These are phyloP conservation scores for Pezicula rhizophila DNA, from an alignment of 2,329 filamentous ascomycete genomes.

Conservation along the genomic window DNA sequence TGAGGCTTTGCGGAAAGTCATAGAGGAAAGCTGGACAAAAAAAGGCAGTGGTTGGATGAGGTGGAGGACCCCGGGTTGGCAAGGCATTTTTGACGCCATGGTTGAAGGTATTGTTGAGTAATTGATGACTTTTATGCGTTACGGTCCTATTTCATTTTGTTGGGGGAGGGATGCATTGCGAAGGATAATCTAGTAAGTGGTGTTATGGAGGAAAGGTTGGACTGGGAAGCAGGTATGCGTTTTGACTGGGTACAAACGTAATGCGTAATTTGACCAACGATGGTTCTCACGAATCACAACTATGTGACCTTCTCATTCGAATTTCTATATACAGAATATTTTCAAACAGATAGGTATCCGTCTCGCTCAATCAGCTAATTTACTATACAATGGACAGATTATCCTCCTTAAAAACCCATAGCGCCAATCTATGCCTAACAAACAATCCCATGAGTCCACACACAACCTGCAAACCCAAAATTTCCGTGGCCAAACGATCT, in stretches of 20 bases:
- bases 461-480: constrained; percentile 70
- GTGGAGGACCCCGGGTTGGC: constrained; percentile 21
- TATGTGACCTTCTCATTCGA: too few species aligned
- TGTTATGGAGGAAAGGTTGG: neutral
- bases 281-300: too few species aligned
- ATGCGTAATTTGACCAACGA: too few species aligned
- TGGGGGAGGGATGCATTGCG: neutral
- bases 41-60: constrained; percentile 7
- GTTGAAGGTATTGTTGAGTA: constrained; percentile 27
- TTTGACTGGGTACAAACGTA: too few species aligned
- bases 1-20: constrained; percentile 48
- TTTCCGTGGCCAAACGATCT: constrained; percentile 71
- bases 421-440: constrained; percentile 75
- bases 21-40: constrained; percentile 41
- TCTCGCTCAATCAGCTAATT: neutral
- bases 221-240: too few species aligned
- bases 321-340: neutral
- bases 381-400: constrained; percentile 46
- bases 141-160: neutral
- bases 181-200: neutral
- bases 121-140: constrained; percentile 3
- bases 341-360: neutral
- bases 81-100: constrained; percentile 25
- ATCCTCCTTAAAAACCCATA: constrained; percentile 85
- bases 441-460: constrained; percentile 80